phyloP scores from a whole-genome alignment of 805 yeast genomes.

The Soucietia sequanensis region DNA sequence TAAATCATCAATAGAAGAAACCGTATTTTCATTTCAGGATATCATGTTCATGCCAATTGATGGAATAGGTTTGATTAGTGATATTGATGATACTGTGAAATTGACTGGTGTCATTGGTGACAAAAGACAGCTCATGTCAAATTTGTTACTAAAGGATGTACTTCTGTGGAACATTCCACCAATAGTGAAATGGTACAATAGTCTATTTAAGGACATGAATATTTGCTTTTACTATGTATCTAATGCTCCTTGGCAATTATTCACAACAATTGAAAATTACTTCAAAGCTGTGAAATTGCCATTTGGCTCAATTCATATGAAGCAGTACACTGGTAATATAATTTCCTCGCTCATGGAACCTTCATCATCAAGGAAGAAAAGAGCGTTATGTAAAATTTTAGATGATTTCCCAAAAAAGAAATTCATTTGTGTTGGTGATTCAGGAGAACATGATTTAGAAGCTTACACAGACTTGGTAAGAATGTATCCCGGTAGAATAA shows the following conservation, averaged over 20 bases:
- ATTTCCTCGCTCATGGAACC: constrained; percentile 84
- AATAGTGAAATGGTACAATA: constrained; percentile 68
- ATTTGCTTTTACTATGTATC: constrained; percentile 89
- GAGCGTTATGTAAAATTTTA: constrained; percentile 59
- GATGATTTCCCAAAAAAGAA: constrained; percentile 73
- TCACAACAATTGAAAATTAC: constrained; percentile 56
- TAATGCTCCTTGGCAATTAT: constrained; percentile 92
- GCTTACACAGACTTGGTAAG: constrained; percentile 76
- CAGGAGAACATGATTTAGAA: constrained; percentile 94
- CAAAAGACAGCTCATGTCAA: constrained; percentile 76
- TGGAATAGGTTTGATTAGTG: constrained; percentile 79
- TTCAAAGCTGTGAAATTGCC: constrained; percentile 62
- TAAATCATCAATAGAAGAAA: constrained; percentile 45
- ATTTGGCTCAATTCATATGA: constrained; percentile 77
- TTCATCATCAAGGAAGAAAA: constrained; percentile 74
- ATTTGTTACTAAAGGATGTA: constrained; percentile 67
- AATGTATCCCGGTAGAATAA: constrained; percentile 57
- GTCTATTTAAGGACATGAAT: constrained; percentile 42
- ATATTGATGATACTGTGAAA: constrained; percentile 92
- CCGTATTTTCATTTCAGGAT: constrained; percentile 46
- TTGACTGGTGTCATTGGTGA: constrained; percentile 89
- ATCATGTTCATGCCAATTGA: constrained; percentile 37
- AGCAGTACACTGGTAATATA: constrained; percentile 82
- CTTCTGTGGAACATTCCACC: constrained; percentile 71
- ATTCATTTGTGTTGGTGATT: constrained; percentile 88